These are phyloP conservation scores for Amanita pseudoporphyria DNA, from an alignment of 768 basidiomycete species.

Conservation along the genomic window DNA sequence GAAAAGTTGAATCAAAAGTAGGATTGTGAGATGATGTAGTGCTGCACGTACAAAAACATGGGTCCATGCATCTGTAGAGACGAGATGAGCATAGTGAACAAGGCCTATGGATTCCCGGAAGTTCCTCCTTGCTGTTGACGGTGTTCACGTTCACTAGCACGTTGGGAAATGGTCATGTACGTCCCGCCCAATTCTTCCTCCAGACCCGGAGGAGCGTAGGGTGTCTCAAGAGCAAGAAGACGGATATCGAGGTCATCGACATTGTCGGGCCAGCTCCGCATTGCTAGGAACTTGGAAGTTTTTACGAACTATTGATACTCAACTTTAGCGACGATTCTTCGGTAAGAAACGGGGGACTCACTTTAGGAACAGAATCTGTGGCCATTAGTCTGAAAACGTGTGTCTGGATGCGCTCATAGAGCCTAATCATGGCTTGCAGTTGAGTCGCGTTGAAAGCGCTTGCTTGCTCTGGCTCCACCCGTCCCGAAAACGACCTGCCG, in stretches of 20 bases:
- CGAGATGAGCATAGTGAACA: neutral
- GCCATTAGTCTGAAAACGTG: slow-evolving; percentile 98
- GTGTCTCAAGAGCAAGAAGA: slow-evolving; percentile 36
- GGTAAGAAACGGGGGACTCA: slow-evolving; percentile 20
- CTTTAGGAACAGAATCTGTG: slow-evolving; percentile 98
- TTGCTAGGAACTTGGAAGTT: slow-evolving; percentile 70
- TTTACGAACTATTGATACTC: slow-evolving; percentile 64
- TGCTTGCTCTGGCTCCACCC: slow-evolving; percentile 74
- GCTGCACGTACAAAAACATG: slow-evolving; percentile 7
- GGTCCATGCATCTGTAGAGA: neutral
- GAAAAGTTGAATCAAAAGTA: neutral
- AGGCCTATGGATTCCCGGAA: slow-evolving; percentile 20
- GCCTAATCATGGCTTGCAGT: slow-evolving; percentile 81
- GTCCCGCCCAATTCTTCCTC: slow-evolving; percentile 73
- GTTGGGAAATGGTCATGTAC: slow-evolving; percentile 79
- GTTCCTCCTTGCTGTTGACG: slow-evolving; percentile 22
- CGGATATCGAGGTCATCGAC: slow-evolving; percentile 52
- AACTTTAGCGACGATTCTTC: slow-evolving; percentile 8
- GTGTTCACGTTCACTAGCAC: slow-evolving; percentile 64
- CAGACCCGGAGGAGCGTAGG: slow-evolving; percentile 64
- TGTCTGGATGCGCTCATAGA: slow-evolving; percentile 94
- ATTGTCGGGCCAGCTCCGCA: slow-evolving; percentile 72
- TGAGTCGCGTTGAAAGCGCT: slow-evolving; percentile 89
- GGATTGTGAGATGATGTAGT: slow-evolving; percentile 1
- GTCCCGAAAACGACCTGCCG: slow-evolving; percentile 71